Evolutionary conservation across 805 yeast species (phyloP).

Genomic region (Barnettozyma vustinii): DNA sequence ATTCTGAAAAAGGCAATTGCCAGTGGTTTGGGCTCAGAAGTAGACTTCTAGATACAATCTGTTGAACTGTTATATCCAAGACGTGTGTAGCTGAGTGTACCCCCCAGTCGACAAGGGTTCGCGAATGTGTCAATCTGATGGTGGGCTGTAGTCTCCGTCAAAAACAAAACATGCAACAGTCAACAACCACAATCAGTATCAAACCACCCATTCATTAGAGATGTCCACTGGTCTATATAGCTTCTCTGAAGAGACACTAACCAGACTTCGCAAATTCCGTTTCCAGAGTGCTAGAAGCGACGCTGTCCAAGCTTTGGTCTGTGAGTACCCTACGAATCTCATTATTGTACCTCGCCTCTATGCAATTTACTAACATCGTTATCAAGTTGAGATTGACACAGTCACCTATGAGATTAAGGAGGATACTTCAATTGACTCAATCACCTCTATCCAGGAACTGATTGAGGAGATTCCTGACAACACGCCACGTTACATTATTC

Average conservation of each 20-base stretch:
- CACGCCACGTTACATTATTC: constrained; percentile 66
- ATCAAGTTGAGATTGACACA: constrained; percentile 51
- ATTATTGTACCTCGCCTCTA: neutral
- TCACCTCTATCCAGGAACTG: constrained; percentile 53
- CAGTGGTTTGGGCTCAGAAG: constrained; percentile 27
- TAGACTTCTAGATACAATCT: constrained; percentile 24
- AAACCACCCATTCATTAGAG: neutral
- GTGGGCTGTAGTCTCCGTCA: neutral
- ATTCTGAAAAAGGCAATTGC: constrained; percentile 29
- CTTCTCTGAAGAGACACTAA: constrained; percentile 55
- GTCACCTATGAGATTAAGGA: constrained; percentile 44
- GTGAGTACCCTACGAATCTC: constrained; percentile 28
- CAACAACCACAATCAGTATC: neutral
- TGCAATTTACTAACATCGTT: constrained; percentile 9
- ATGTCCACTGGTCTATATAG: constrained; percentile 52
- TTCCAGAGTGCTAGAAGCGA: constrained; percentile 63
- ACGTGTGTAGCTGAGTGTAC: too few relatives aligned
- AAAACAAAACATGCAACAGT: neutral
- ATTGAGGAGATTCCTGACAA: constrained; percentile 78
- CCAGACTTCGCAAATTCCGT: constrained; percentile 64
- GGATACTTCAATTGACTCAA: constrained; percentile 37
- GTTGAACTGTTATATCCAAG: neutral
- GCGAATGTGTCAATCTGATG: neutral
- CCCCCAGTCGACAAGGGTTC: neutral
- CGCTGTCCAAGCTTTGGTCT: constrained; percentile 55